These are phyloP conservation scores for Acanthamoeba castellanii DNA, from an alignment of 208 protist genomes.

Conservation along the genomic window DNA sequence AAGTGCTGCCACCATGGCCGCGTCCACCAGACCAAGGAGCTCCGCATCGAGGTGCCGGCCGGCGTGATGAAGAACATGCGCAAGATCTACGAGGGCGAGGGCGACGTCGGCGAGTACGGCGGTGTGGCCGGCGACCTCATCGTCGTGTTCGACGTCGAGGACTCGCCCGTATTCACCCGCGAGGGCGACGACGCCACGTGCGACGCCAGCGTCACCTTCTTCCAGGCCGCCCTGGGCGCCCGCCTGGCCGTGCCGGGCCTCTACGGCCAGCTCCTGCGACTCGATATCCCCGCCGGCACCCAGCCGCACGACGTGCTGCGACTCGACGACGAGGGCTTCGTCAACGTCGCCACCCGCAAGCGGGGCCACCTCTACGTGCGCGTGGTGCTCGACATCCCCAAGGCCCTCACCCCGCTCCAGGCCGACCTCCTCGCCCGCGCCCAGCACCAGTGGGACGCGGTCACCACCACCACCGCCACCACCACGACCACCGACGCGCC, in stretches of 20 bases:
- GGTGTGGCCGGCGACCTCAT: slow-evolving; percentile 41
- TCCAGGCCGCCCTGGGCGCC: slow-evolving; percentile 56
- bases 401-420: not conserved
- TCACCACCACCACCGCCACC: not conserved
- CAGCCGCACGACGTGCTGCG: slow-evolving; percentile 39
- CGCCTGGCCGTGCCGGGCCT: not conserved
- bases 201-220: slow-evolving; percentile 17
- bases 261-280: not conserved
- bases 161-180: not conserved
- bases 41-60: slow-evolving; percentile 47
- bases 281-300: slow-evolving; percentile 13
- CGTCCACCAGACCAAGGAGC: not conserved
- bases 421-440: not conserved
- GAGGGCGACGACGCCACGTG: slow-evolving; percentile 39
- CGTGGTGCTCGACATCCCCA: not conserved
- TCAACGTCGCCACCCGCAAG: slow-evolving; percentile 2
- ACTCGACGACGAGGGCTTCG: slow-evolving; percentile 52
- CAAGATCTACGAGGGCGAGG: slow-evolving; percentile 38
- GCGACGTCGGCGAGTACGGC: slow-evolving; percentile 55
- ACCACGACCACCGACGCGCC: not conserved
- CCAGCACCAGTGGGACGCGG: not conserved
- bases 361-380: slow-evolving; percentile 1
- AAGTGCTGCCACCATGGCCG: not conserved
- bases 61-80: slow-evolving; percentile 14
- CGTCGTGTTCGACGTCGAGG: slow-evolving; percentile 42